These are phyloP conservation scores for Emergomyces orientalis DNA, from an alignment of 2,329 filamentous ascomycete species.

Conservation along the genomic window DNA sequence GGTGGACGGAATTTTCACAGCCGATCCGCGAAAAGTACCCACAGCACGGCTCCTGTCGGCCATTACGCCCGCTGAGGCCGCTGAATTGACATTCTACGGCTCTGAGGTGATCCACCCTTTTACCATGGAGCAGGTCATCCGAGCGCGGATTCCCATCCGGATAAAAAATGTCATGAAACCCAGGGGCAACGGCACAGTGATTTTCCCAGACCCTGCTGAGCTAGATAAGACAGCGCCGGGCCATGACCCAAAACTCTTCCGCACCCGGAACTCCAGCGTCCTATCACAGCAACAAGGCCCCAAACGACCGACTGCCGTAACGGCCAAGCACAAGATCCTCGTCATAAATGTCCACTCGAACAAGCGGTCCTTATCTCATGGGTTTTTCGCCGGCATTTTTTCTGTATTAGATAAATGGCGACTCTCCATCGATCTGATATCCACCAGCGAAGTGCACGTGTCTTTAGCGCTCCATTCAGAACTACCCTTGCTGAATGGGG, in stretches of 20 bases:
- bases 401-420: conserved; percentile 77
- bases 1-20: conserved; percentile 87
- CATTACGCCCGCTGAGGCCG: conserved; percentile 90
- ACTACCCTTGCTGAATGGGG: conserved; percentile 43
- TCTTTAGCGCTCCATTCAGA: conserved; percentile 92
- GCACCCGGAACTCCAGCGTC: conserved; percentile 39
- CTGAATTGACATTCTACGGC: conserved; percentile 87
- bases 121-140: conserved; percentile 88
- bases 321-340: conserved; percentile 93
- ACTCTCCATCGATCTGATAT: conserved; percentile 91
- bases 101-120: conserved; percentile 97
- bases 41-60: conserved; percentile 80
- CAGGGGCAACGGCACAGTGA: conserved; percentile 52
- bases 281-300: conserved; percentile 46
- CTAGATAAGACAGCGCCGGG: conserved; percentile 43
- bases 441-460: conserved; percentile 91
- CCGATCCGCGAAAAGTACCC: conserved; percentile 79
- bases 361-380: conserved; percentile 89
- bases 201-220: conserved; percentile 63
- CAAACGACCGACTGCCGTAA: conserved; percentile 78
- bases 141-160: conserved; percentile 55
- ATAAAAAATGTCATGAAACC: conserved; percentile 64
- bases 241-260: conserved; percentile 49
- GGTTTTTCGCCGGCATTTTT: conserved; percentile 92
- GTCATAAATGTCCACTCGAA: conserved; percentile 98